These are phyloP conservation scores for Penicillium verhagenii DNA, from an alignment of 495 filamentous ascomycete species.

Conservation along the genomic window DNA sequence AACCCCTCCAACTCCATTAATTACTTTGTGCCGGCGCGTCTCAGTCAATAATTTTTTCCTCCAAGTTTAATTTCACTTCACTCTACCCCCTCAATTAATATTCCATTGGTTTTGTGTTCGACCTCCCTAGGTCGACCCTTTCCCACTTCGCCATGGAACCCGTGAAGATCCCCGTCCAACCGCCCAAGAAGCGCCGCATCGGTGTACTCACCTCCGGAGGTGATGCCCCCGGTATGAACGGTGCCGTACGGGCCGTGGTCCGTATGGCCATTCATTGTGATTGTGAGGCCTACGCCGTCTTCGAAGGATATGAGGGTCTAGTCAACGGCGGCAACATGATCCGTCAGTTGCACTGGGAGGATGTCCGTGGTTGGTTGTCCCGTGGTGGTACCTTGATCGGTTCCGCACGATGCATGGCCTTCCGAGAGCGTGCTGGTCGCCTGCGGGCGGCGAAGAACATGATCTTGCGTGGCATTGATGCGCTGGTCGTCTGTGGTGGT, in stretches of 20 bases:
- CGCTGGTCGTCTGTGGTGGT: slow-evolving; percentile 94
- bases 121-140: slow-evolving; percentile 14
- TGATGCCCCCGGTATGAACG: slow-evolving; percentile 98
- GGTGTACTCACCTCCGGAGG: slow-evolving; percentile 96
- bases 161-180: slow-evolving; percentile 31
- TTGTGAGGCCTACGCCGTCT: slow-evolving; percentile 86
- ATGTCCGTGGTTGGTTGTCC: slow-evolving; percentile 91
- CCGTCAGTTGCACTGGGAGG: slow-evolving; percentile 83
- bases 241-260: slow-evolving; percentile 88
- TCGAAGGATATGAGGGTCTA: slow-evolving; percentile 95
- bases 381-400: slow-evolving; percentile 97
- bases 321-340: slow-evolving; percentile 89
- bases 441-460: slow-evolving; percentile 88
- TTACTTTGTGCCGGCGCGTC: slow-evolving; percentile 7
- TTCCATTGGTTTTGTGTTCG: slow-evolving; percentile 13
- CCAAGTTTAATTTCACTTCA: slow-evolving; percentile 9
- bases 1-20: slow-evolving; percentile 28
- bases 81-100: slow-evolving; percentile 3
- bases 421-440: slow-evolving; percentile 82
- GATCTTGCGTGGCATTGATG: slow-evolving; percentile 88
- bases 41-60: neutral
- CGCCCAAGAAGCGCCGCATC: slow-evolving; percentile 71
- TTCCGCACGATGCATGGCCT: slow-evolving; percentile 85
- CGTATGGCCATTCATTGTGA: slow-evolving; percentile 84
- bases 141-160: slow-evolving; percentile 34